These are phyloP conservation scores for Diplodia mutila DNA, from an alignment of 2,329 filamentous ascomycete species.

Conservation along the genomic window DNA sequence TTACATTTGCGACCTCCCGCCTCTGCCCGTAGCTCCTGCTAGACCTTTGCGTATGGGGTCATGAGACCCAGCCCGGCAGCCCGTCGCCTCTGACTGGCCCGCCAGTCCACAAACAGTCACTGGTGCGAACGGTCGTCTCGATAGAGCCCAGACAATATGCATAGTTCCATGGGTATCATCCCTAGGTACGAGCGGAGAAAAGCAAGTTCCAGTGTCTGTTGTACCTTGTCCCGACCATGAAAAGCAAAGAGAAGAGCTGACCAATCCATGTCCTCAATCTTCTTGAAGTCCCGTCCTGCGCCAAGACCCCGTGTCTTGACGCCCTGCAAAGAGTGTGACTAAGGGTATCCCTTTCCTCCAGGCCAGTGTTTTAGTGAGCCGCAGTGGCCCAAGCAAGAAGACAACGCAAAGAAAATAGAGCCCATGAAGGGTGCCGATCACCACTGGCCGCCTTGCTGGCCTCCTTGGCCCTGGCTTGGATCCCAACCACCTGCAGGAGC, in stretches of 20 bases:
- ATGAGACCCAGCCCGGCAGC: conserved; percentile 12
- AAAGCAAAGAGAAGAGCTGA: conserved; percentile 20
- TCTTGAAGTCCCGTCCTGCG: conserved; percentile 19
- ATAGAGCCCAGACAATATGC: conserved; percentile 21
- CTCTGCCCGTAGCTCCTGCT: conserved; percentile 15
- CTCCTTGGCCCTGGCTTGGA: conserved; percentile 32
- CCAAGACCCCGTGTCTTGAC: conserved; percentile 16
- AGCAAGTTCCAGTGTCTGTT: conserved; percentile 25
- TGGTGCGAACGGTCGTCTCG: conserved; percentile 1
- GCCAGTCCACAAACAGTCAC: background rate
- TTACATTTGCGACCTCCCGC: conserved; percentile 23
- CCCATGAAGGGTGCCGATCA: background rate
- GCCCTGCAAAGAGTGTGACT: conserved; percentile 26
- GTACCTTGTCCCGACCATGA: conserved; percentile 17
- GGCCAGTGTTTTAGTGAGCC: conserved; percentile 17
- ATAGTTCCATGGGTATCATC: conserved; percentile 26
- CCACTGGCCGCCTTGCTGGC: conserved; percentile 30
- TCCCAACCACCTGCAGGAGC: conserved; percentile 32
- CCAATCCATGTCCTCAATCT: conserved; percentile 24
- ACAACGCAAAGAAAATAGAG: conserved; percentile 17
- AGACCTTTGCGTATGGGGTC: conserved; percentile 18
- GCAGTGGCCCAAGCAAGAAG: background rate
- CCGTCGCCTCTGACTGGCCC: conserved; percentile 6
- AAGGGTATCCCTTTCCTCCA: conserved; percentile 24
- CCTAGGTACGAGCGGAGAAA: conserved; percentile 23